Percentiles rank a stretch among this genome's conserved stretches.
These are phyloP conservation scores for Alisma plantagoaquatica DNA, from an alignment of 106 monocot genomes.

Conservation along the genomic window DNA sequence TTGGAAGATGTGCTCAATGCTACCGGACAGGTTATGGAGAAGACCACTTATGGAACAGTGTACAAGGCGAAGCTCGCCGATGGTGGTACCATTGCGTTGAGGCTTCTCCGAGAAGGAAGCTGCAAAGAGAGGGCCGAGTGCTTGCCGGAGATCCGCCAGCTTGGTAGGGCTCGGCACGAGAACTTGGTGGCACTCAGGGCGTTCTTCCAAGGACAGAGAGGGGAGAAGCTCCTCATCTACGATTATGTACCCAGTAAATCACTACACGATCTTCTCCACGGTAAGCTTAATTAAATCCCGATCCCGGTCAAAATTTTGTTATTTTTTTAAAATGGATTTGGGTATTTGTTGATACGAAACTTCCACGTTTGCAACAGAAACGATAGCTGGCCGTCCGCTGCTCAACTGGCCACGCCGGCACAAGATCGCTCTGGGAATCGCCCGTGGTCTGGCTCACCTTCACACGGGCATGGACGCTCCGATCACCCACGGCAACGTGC, in stretches of 20 bases:
- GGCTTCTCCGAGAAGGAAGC: slow-evolving; percentile 71
- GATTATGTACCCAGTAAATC: slow-evolving; percentile 64
- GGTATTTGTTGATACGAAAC: neutral
- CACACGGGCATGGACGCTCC: slow-evolving; percentile 51
- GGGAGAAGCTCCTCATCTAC: slow-evolving; percentile 92
- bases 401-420: slow-evolving; percentile 77
- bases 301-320: neutral
- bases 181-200: slow-evolving; percentile 67
- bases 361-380: slow-evolving; percentile 12
- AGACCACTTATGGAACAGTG: slow-evolving; percentile 79
- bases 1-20: slow-evolving; percentile 87
- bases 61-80: slow-evolving; percentile 93
- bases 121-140: slow-evolving; percentile 47
- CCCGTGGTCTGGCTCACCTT: slow-evolving; percentile 61
- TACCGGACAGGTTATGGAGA: slow-evolving; percentile 87
- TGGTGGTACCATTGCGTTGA: slow-evolving; percentile 59
- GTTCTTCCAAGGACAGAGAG: slow-evolving; percentile 83
- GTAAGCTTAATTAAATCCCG: slow-evolving; percentile 7
- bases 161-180: slow-evolving; percentile 71
- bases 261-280: slow-evolving; percentile 65
- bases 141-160: slow-evolving; percentile 45
- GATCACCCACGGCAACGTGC: slow-evolving; percentile 60
- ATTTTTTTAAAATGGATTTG: neutral
- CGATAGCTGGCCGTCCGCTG: slow-evolving; percentile 38
- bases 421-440: slow-evolving; percentile 76